Evolutionary conservation across 2,329 filamentous ascomycete genomes (phyloP), one percentile per base, ranked within the genome.

Genomic region (Aspergillus clavatus): DNA sequence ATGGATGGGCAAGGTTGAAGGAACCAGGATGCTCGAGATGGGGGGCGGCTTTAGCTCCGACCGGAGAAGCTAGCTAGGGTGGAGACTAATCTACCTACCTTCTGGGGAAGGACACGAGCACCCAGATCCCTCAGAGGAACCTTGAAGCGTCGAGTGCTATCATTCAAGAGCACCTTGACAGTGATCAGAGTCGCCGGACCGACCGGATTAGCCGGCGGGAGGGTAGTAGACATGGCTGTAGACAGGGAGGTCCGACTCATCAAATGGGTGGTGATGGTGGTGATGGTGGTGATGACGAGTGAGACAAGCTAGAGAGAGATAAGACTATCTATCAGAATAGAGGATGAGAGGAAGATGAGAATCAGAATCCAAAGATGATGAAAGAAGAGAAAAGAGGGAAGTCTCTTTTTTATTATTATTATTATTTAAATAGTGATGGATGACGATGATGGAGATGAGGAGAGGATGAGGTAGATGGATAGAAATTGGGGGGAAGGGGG

Each of bases 111-210:
- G 38, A 82, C 77, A 53, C 74, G 75, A 40, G 86, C 81, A 52
- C 81, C 82, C 45, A 97, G 83, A 57, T 97, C 91, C 65, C 84
- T 83, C 62, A 97, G 79, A 45, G 89, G 86, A 54, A 97, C 79
- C 79, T 95, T 96, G 74, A 94, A 87, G 59, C 89, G 86, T 61
- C 86, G 83, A 60, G 83, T 86, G 60, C 72, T 74, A 48, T 87
- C 87, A 62, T 89, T 82, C 62, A 86, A 82, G 61, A 81, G 80
- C 63, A 95, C 79, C 76, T 97, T 97, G 72, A 96, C 75, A 55
- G 86, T 89, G 70, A 97, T 86, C 54, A 81, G 74, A 42, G 86
- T 89, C 51, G 89, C 86, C 45, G 81, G 79, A 42, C 72, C 75
- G 46, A 80, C 74, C 31, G 74, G 69, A 45, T 70, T 62, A 50